Base-by-base conservation (phyloP, 768 basidiomycete species). In the Gymnopilus dilepis region DNA sequence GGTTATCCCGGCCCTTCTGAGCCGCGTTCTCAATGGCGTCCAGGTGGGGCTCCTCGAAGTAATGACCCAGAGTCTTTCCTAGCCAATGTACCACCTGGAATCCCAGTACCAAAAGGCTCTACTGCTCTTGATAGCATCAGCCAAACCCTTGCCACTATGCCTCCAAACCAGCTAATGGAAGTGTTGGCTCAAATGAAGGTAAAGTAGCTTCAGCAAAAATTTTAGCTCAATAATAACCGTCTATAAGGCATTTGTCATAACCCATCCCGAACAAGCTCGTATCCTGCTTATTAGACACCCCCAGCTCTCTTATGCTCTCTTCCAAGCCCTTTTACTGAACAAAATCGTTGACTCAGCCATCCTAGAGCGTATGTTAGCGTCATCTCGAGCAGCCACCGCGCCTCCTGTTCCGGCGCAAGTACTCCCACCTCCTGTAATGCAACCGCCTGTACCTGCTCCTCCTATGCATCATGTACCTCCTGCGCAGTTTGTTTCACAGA, bases 131-230 rank as follows among this genome's bases (percentile, higher is more conserved):
- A 98, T 72, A 82, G 83, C 58, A 98, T 99, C 72, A 94, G 86
- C 71, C 86, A 91, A 71, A 91, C 89, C 3, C 82, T 99, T 45
- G 96, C 91, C 41, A 86, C 80, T 28, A 92, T 97, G 81, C 85
- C 86, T 56, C 93, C 94, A 0, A 82, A 80, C 38, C 93, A 97
- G 70, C 79, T 97, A 64, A 87, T 96, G 77, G 97, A 99, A 76
- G 91, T 98, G 8, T 79, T 99, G 66, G 91, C 91, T n/a, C 94
- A 97, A 74, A 96, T 97, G 91, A 99, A 99, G 89, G 97, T 96
- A 73, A 70, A 83, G 76, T 38, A 34, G 58, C 56, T 38, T 55
- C 45, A 53, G n/a, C 31, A 58, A 33, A 7, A 9, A 34, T 17
- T 28, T 37, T 31, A 37, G 42, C 12, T 22, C 33, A 42, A 51